Conservation (phyloP, 1,284 basidiomycete species). For the Puccinia sorghi region DNA sequence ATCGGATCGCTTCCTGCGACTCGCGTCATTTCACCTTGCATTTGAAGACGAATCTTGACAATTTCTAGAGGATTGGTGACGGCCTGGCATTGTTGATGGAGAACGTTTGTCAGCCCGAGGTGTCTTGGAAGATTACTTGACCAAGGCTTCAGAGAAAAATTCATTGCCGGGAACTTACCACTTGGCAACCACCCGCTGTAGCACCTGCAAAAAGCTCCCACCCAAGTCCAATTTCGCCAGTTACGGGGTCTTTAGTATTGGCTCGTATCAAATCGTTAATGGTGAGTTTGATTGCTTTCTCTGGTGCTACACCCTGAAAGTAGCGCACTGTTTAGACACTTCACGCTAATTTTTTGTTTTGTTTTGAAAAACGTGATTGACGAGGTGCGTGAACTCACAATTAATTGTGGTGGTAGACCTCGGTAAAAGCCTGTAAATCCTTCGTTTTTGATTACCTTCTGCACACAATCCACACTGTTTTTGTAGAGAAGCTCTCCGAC, state of each 20-base stretch:
- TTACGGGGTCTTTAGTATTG: conserved; percentile 85
- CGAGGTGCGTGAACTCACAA: conserved; percentile 64
- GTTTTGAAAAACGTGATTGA: neutral
- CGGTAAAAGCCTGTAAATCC: conserved; percentile 91
- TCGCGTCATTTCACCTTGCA: conserved; percentile 91
- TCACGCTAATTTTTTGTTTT: neutral
- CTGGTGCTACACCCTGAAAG: conserved; percentile 86
- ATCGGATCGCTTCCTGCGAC: conserved; percentile 71
- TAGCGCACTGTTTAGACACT: neutral
- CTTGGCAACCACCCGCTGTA: conserved; percentile 92
- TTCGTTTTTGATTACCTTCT: conserved; percentile 92
- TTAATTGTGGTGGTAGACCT: conserved; percentile 88
- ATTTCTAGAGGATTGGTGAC: conserved; percentile 91
- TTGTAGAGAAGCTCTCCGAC: conserved; percentile 92
- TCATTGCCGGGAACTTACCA: conserved; percentile 65
- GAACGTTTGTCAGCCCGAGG: neutral
- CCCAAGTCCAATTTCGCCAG: conserved; percentile 78
- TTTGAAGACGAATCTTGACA: conserved; percentile 90
- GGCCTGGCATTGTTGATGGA: conserved; percentile 63
- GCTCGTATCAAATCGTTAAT: conserved; percentile 90
- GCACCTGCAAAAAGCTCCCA: conserved; percentile 94
- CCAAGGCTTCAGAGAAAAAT: conserved; percentile 1
- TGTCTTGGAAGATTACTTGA: neutral
- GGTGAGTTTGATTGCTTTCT: conserved; percentile 93
- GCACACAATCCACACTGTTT: conserved; percentile 89